These are phyloP conservation scores for Hymenoscyphus albidus DNA, from an alignment of 2,329 filamentous ascomycete genomes.

Conservation along the genomic window DNA sequence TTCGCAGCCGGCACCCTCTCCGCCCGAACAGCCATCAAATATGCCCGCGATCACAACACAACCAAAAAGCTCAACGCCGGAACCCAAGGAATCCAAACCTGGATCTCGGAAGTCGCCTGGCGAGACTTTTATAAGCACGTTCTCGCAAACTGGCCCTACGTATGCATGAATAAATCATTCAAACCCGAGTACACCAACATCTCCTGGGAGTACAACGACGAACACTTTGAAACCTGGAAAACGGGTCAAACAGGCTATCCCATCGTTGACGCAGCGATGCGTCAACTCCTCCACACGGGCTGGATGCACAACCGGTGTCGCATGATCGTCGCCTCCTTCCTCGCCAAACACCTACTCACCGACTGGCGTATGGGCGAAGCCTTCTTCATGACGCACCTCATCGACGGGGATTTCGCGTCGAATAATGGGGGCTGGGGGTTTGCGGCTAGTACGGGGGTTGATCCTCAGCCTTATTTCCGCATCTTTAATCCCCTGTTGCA, in stretches of 20 bases:
- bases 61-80: constrained; percentile 64
- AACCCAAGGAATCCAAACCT: constrained; percentile 61
- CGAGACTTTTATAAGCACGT: constrained; percentile 87
- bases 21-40: constrained; percentile 61
- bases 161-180: constrained; percentile 74
- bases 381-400: constrained; percentile 72
- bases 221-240: constrained; percentile 70
- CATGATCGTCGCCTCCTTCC: constrained; percentile 79
- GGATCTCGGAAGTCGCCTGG: constrained; percentile 84
- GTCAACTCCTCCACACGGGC: constrained; percentile 63
- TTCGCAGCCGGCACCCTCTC: constrained; percentile 66
- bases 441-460: constrained; percentile 67
- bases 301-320: constrained; percentile 85
- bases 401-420: constrained; percentile 36
- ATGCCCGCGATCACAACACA: constrained; percentile 59
- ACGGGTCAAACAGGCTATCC: constrained; percentile 74
- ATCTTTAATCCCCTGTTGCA: constrained; percentile 86
- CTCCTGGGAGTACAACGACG: constrained; percentile 70
- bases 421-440: constrained; percentile 38
- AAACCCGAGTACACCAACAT: constrained; percentile 84
- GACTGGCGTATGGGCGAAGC: constrained; percentile 81
- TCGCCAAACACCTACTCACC: constrained; percentile 74
- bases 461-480: constrained; percentile 85
- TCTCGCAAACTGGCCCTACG: constrained; percentile 77
- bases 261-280: constrained; percentile 83